These are phyloP conservation scores for Talaromyces islandicus DNA, from an alignment of 2,329 filamentous ascomycete species.

Conservation along the genomic window DNA sequence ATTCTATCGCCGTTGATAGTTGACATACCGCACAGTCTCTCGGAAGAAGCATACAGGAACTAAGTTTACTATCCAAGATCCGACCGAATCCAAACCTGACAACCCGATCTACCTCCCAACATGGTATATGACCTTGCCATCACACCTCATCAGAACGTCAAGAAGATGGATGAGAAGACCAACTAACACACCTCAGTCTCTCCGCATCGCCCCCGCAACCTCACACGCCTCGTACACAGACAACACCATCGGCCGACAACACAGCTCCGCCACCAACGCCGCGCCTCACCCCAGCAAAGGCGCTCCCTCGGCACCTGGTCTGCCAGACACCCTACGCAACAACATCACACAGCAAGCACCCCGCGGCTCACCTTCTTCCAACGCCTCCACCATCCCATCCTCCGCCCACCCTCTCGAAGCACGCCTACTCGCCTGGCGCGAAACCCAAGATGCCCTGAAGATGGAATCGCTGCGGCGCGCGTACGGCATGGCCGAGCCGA, in stretches of 20 bases:
- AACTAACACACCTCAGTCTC: conserved; percentile 53
- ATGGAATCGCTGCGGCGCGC: conserved; percentile 82
- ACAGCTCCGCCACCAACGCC: not conserved
- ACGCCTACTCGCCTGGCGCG: conserved; percentile 82
- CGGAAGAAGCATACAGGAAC: no score
- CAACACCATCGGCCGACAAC: conserved; percentile 55
- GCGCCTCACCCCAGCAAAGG: conserved; percentile 48
- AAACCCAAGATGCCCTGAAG: conserved; percentile 79
- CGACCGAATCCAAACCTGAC: not conserved
- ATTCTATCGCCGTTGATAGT: not conserved
- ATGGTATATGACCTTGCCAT: not conserved
- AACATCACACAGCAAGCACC: conserved; percentile 63
- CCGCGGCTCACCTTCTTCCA: conserved; percentile 40
- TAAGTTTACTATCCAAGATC: not conserved
- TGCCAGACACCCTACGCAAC: conserved; percentile 87
- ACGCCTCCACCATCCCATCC: conserved; percentile 41
- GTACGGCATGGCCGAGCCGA: conserved; percentile 88
- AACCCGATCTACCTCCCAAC: not conserved
- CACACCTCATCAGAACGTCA: not conserved
- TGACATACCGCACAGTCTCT: no score
- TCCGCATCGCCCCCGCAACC: conserved; percentile 77
- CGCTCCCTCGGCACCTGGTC: conserved; percentile 84
- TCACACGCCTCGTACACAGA: conserved; percentile 60
- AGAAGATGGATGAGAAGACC: not conserved
- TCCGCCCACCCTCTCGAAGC: conserved; percentile 85